A percentile compares a stretch with the other conserved stretches of the same genome.
These are phyloP conservation scores for Astraeus odoratus DNA, from an alignment of 768 basidiomycete species.

Conservation along the genomic window DNA sequence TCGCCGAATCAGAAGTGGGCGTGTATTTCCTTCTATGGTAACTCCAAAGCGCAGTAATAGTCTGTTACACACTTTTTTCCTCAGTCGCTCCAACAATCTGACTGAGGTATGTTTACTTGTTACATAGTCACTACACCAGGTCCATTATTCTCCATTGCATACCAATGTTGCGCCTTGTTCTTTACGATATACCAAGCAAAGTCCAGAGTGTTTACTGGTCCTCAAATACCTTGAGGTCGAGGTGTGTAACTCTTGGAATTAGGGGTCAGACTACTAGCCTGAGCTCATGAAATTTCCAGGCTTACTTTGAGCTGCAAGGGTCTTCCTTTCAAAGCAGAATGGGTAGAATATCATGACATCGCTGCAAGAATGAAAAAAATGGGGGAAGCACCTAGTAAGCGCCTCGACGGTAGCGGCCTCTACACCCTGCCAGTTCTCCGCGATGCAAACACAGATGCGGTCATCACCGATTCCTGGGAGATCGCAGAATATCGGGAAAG, in stretches of 20 bases:
- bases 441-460: constrained; percentile 5
- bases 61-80: no score
- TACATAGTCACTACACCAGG: no score
- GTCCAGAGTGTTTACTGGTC: not conserved
- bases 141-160: no score
- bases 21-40: no score
- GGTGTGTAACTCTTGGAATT: not conserved
- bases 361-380: constrained; percentile 73
- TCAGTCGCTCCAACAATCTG: no score
- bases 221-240: not conserved
- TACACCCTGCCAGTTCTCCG: constrained; percentile 7
- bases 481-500: constrained; percentile 9
- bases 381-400: not conserved
- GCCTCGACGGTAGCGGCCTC: not conserved
- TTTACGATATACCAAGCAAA: not conserved
- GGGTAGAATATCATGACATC: constrained; percentile 76
- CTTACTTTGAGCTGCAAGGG: not conserved
- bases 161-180: not conserved
- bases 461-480: constrained; percentile 3
- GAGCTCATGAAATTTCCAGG: not conserved
- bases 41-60: no score
- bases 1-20: no score
- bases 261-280: not conserved
- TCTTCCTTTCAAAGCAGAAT: constrained; percentile 29
- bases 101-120: no score